phyloP scores from a whole-genome alignment of 306 rosid genomes.

The Pyrus bretschneideri region DNA sequence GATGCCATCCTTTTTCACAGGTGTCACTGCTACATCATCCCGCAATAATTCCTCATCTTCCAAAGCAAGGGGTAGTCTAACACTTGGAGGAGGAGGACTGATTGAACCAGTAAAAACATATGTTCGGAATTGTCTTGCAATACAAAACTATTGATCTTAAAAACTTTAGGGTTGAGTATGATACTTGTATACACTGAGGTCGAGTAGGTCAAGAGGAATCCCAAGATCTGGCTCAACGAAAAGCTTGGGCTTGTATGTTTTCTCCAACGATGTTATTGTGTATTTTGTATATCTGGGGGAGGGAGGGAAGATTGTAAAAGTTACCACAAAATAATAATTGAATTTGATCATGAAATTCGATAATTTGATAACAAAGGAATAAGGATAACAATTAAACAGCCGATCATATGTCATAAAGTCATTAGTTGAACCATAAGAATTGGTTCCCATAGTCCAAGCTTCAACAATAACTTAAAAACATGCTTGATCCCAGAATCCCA shows the following conservation, averaged over 20 bases:
- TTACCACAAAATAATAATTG: conserved; percentile 11
- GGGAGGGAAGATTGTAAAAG: conserved; percentile 22
- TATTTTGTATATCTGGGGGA: conserved; percentile 74
- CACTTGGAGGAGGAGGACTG: conserved; percentile 93
- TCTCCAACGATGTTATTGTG: conserved; percentile 87
- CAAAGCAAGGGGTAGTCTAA: conserved; percentile 58
- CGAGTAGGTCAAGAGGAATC: conserved; percentile 96
- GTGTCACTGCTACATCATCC: conserved; percentile 75
- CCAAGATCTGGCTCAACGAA: conserved; percentile 98
- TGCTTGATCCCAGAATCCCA: not conserved
- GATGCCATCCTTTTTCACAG: conserved; percentile 81
- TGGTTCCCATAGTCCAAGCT: not conserved
- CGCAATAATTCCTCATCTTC: conserved; percentile 92
- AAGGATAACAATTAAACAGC: not conserved
- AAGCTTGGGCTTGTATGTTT: conserved; percentile 89
- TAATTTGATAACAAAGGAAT: not conserved
- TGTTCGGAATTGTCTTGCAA: conserved; percentile 25
- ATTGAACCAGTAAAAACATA: conserved; percentile 13
- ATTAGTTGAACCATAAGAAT: not conserved
- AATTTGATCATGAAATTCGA: not conserved
- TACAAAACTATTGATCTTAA: conserved; percentile 10
- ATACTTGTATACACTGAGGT: conserved; percentile 98
- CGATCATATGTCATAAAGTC: not conserved
- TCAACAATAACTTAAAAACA: not conserved
- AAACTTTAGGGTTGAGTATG: conserved; percentile 14